Conservation (phyloP, 1,139 yeast species). For the Arxiozyma slooffiae region DNA sequence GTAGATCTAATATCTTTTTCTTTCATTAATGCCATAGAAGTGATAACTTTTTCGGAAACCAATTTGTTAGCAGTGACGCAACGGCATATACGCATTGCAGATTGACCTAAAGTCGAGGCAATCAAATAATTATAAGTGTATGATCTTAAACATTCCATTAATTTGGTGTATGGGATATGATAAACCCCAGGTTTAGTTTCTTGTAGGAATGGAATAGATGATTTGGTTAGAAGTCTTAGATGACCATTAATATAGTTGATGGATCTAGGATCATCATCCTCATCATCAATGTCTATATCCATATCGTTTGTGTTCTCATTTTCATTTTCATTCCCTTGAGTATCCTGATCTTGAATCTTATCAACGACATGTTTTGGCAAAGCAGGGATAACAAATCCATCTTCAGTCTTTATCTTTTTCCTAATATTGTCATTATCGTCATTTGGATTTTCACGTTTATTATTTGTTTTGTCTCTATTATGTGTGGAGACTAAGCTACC, state of each 20-base stretch:
- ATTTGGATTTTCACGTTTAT: conserved; percentile 16
- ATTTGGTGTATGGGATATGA: conserved; percentile 37
- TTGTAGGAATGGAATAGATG: conserved; percentile 40
- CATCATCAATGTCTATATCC: conserved; percentile 19
- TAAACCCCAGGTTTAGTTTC: conserved; percentile 38
- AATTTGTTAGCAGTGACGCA: conserved; percentile 58
- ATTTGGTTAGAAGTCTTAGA: conserved; percentile 41
- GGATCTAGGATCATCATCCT: conserved; percentile 25
- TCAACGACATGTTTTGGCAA: conserved; percentile 11
- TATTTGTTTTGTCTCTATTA: conserved; percentile 25
- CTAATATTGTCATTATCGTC: conserved; percentile 12
- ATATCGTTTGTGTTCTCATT: conserved; percentile 20
- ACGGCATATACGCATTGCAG: conserved; percentile 55
- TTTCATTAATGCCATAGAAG: conserved; percentile 63
- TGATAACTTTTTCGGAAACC: conserved; percentile 77
- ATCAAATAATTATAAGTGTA: conserved; percentile 53
- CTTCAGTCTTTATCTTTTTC: conserved; percentile 40
- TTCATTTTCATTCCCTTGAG: conserved; percentile 17
- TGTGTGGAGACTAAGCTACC: conserved; percentile 39
- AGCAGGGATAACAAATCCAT: conserved; percentile 27
- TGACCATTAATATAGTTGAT: conserved; percentile 34
- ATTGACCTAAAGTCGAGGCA: conserved; percentile 46
- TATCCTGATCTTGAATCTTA: conserved; percentile 17
- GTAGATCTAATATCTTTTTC: conserved; percentile 68
- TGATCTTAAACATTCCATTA: conserved; percentile 41